Percentiles rank a stretch among this genome's conserved stretches.
Evolutionary conservation across 306 rosid species (phyloP).

Genomic region (Spatholobus suberectus): DNA sequence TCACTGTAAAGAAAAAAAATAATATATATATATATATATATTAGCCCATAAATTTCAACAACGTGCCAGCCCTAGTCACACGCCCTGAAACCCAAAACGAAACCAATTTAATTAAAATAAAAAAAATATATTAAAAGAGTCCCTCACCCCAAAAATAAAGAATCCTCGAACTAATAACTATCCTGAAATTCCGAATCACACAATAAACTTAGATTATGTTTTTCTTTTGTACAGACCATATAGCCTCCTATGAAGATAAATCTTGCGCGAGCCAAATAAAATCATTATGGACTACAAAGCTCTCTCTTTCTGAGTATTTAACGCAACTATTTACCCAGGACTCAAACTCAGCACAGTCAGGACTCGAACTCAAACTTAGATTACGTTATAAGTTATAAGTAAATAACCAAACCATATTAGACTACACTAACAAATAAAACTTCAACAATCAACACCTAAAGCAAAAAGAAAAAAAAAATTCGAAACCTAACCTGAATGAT

Average conservation of each 20-base stretch:
- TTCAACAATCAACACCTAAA: not conserved
- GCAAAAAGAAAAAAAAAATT: not conserved
- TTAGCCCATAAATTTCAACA: not conserved
- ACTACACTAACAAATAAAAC: not conserved
- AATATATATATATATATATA: no score
- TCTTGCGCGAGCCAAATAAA: no score
- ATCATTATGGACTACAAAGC: no score
- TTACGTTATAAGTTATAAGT: not conserved
- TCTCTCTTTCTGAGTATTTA: no score
- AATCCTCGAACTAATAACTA: not conserved
- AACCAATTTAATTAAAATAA: not conserved
- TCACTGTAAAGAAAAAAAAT: not conserved
- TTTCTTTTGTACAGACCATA: no score
- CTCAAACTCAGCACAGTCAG: no score
- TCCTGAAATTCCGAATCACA: slow-evolving; percentile 1
- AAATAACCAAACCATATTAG: not conserved
- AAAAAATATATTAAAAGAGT: not conserved
- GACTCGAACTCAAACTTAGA: no score
- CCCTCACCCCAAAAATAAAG: not conserved
- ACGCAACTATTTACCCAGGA: no score
- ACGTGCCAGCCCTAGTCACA: not conserved
- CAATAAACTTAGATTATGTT: not conserved
- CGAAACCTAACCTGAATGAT: slow-evolving; percentile 70
- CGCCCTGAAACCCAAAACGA: not conserved
- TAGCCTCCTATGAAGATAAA: no score